Evolutionary conservation across 495 filamentous ascomycete species (phyloP).

Genomic region (Lasiosphaeria ovina): DNA sequence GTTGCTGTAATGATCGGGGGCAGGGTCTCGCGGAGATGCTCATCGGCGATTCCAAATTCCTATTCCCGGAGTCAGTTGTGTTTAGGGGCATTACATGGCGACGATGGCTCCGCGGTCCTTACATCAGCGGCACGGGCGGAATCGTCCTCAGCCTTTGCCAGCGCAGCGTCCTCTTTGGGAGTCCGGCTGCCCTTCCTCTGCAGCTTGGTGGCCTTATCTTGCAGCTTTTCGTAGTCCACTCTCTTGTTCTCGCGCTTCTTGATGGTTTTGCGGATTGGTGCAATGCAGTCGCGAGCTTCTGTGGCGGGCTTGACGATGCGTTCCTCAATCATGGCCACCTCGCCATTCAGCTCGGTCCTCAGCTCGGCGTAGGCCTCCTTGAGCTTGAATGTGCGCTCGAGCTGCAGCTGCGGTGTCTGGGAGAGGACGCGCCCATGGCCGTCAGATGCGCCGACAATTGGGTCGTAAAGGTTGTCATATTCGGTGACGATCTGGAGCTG

Average conservation of each 20-base stretch:
- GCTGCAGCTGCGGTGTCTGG: constrained; percentile 62
- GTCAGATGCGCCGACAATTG: constrained; percentile 64
- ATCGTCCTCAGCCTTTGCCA: constrained; percentile 79
- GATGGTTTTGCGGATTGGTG: constrained; percentile 82
- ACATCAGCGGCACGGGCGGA: constrained; percentile 66
- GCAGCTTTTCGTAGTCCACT: constrained; percentile 81
- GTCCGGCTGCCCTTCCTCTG: constrained; percentile 69
- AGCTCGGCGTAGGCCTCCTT: constrained; percentile 71
- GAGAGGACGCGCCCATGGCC: constrained; percentile 51
- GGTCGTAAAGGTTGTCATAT: constrained; percentile 77
- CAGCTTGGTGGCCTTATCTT: constrained; percentile 68
- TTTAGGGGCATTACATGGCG: neutral
- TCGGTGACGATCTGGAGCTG: constrained; percentile 69
- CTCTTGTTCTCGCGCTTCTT: constrained; percentile 90
- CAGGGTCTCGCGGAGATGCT: constrained; percentile 70
- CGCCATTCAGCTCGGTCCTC: constrained; percentile 69
- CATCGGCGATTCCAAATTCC: constrained; percentile 82
- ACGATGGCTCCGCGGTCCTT: constrained; percentile 17
- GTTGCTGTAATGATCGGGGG: constrained; percentile 72
- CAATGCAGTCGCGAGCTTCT: constrained; percentile 67
- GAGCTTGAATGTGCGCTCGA: constrained; percentile 66
- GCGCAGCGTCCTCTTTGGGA: constrained; percentile 71
- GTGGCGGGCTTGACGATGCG: constrained; percentile 71
- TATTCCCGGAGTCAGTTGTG: constrained; percentile 34
- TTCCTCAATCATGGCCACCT: constrained; percentile 69